Conservation (phyloP, 371 early-diverging fungal species). For the Saksenaea oblongispora region DNA sequence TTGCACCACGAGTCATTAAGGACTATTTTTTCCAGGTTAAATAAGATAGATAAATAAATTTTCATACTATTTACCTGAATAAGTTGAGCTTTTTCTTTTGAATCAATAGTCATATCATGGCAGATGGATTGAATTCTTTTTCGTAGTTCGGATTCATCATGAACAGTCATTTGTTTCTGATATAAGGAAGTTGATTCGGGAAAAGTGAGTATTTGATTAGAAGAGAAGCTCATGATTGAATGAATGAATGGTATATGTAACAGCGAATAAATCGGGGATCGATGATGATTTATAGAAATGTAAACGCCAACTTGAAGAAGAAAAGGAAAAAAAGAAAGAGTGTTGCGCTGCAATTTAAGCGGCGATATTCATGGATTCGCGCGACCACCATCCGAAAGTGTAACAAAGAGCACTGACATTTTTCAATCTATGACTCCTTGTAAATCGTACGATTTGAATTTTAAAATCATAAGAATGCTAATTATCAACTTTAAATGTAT, state of each 20-base stretch:
- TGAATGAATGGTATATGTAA: background rate
- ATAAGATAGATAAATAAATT: background rate
- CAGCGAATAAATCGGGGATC: background rate
- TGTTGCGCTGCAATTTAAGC: background rate
- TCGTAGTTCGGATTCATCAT: background rate
- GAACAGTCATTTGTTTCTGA: background rate
- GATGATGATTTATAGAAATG: background rate
- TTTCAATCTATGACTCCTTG: background rate
- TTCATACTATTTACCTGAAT: background rate
- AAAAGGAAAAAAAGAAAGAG: background rate
- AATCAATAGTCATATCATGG: constrained; percentile 1
- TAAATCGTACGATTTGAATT: background rate
- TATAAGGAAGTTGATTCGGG: background rate
- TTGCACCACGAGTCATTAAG: background rate
- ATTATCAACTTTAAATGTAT: background rate
- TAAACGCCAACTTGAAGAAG: background rate
- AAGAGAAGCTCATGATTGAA: background rate
- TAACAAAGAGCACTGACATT: background rate
- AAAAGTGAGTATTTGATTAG: background rate
- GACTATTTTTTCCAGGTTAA: background rate
- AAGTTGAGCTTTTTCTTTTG: background rate
- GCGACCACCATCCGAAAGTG: background rate
- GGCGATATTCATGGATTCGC: background rate
- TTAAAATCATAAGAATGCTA: background rate
- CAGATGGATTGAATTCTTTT: background rate